Evolutionary conservation across 768 basidiomycete species (phyloP).

Genomic region (Tulasnella sp.): DNA sequence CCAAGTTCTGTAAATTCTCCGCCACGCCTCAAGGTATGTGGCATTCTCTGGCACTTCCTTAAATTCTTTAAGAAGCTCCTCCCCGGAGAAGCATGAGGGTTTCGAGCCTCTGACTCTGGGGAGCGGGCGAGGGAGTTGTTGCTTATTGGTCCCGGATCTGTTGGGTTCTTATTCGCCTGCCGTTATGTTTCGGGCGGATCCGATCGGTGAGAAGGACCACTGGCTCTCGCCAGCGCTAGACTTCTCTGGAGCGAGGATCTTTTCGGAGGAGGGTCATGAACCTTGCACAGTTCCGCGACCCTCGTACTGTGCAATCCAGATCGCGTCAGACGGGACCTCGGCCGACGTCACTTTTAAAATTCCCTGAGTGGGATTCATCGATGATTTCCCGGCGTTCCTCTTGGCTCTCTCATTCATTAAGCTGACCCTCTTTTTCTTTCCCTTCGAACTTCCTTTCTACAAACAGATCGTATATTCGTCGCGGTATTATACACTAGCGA

Average conservation of each 20-base stretch:
- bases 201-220: constrained; percentile 6
- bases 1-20: constrained; percentile 67
- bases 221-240: background rate
- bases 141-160: background rate
- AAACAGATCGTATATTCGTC: constrained; percentile 72
- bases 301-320: constrained; percentile 9
- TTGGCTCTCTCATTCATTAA: constrained; percentile 9
- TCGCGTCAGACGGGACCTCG: background rate
- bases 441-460: constrained; percentile 28
- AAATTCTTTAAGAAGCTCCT: background rate
- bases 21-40: constrained; percentile 49
- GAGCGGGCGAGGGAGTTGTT: background rate
- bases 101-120: background rate
- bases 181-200: background rate
- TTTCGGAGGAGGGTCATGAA: background rate
- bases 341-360: background rate
- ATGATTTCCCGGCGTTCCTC: background rate
- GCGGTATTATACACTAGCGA: constrained; percentile 83
- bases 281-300: constrained; percentile 15
- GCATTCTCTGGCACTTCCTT: background rate
- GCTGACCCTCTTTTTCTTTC: constrained; percentile 23
- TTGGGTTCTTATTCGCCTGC: background rate
- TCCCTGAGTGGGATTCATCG: background rate
- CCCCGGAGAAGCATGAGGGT: background rate
- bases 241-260: background rate